A percentile compares a stretch with the other conserved stretches of the same genome.
These are phyloP conservation scores for Leptosphaerulina australis DNA, from an alignment of 2,329 filamentous ascomycete species.

Conservation along the genomic window DNA sequence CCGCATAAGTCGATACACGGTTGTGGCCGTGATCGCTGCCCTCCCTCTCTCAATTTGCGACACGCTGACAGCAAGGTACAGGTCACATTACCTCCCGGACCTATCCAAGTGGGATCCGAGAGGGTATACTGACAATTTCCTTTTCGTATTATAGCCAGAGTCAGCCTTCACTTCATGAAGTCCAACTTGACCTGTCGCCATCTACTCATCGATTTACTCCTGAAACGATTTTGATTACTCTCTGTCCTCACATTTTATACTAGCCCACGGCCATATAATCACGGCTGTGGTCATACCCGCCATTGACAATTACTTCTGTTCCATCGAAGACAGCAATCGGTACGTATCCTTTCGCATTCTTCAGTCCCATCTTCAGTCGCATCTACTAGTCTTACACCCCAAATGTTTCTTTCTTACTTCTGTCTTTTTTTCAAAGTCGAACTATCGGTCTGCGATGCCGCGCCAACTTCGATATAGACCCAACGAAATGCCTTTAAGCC, in stretches of 20 bases:
- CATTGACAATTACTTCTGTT: conserved; percentile 37
- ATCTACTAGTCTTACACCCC: conserved; percentile 54
- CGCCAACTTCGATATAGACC: conserved; percentile 50
- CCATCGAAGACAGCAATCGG: conserved; percentile 38
- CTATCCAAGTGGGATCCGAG: too few species aligned
- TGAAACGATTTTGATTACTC: neutral
- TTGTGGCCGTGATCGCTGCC: too few species aligned
- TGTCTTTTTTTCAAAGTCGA: conserved; percentile 54
- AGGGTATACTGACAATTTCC: too few species aligned
- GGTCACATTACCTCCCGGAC: too few species aligned
- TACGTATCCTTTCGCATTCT: conserved; percentile 45
- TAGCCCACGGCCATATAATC: conserved; percentile 23
- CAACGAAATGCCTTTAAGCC: too few species aligned
- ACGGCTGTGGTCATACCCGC: conserved; percentile 35
- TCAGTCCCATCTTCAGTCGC: conserved; percentile 57
- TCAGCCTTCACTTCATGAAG: too few species aligned
- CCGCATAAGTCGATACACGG: too few species aligned
- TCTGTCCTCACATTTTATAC: neutral
- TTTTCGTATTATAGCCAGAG: too few species aligned
- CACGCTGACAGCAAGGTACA: too few species aligned
- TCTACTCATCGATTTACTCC: neutral
- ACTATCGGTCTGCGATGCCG: conserved; percentile 49
- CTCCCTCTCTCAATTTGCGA: too few species aligned
- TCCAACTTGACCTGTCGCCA: too few species aligned
- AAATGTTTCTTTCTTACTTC: conserved; percentile 48